Base-by-base conservation (phyloP, 139 green algal species). In the Closterium sp. region DNA sequence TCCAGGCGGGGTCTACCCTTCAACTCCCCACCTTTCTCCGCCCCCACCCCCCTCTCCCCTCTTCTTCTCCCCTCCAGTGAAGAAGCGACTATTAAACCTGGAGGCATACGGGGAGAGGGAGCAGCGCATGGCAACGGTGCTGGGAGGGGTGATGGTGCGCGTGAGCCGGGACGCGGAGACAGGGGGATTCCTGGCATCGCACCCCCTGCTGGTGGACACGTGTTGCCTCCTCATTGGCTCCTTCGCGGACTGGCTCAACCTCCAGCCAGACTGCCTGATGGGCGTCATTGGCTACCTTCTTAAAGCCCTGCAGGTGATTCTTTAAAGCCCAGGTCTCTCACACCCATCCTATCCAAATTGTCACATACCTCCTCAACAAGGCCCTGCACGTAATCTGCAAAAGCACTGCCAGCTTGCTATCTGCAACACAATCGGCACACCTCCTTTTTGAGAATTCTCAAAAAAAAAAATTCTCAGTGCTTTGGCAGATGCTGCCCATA, bases 171-270 rank as follows among this genome's bases (percentile, higher is more conserved):
- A 90, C n/a, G n/a, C 73, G 4, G 85, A 79, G 62, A 79, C 31
- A 21, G 88, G 85, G 10, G 31, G 85, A 6, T n/a, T 93, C 38
- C 93, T 93, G 31, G 90, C 62, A 0, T 91, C 92, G 11, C 45
- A 91, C 87, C 31, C 31, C 13, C 27, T 79, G 45, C 27, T 93
- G 85, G 87, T 95, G 24, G 92, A 91, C 70, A 88, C 84, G 42
- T 95, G 92, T 3, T 90, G 94, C 21, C 70, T 45, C 19, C 42
- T 96, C 31, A 38, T 97, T 30, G 96, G 95, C 1, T 85, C 89
- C 13, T 97, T 97, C 73, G 94, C 95, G 0, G 70, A 92, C 21
- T 97, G 96, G 96, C 96, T 97, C 92, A 95, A 93, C 3, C 87
- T 85, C 79, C 70, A 45, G 22, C 28, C 42, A 7, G 79, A 30